Evolutionary conservation across 345 rosid genomes (phyloP).

Genomic region (Citrus inodora): DNA sequence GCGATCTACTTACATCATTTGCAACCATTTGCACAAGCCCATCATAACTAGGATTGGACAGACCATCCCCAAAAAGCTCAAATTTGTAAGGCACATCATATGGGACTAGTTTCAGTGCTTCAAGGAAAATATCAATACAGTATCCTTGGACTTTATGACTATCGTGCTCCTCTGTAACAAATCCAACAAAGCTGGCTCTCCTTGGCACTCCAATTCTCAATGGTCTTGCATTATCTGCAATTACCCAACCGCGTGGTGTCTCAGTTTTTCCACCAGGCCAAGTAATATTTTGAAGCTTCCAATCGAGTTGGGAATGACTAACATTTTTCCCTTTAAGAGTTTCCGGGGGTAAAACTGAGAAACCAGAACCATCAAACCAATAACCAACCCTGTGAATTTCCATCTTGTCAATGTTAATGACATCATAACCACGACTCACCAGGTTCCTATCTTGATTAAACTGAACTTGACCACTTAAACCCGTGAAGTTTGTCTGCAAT

Average conservation of each 20-base stretch:
- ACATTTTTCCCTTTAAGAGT: conserved; percentile 20
- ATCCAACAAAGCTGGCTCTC: conserved; percentile 71
- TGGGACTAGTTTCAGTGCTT: conserved; percentile 64
- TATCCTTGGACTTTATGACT: conserved; percentile 58
- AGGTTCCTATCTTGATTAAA: conserved; percentile 51
- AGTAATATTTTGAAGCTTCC: conserved; percentile 49
- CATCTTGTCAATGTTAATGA: conserved; percentile 53
- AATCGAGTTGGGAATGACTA: conserved; percentile 28
- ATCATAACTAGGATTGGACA: conserved; percentile 57
- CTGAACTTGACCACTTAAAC: conserved; percentile 63
- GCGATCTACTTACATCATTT: conserved; percentile 50
- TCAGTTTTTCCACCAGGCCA: conserved; percentile 80
- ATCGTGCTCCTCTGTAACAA: conserved; percentile 48
- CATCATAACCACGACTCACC: conserved; percentile 56
- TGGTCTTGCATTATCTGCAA: conserved; percentile 58
- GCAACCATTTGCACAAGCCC: conserved; percentile 51
- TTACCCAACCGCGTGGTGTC: conserved; percentile 84
- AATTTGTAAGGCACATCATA: conserved; percentile 69
- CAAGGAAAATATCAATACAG: conserved; percentile 72
- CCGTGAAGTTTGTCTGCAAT: conserved; percentile 64
- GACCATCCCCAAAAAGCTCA: conserved; percentile 65
- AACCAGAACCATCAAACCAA: conserved; percentile 56
- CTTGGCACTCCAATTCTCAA: conserved; percentile 77
- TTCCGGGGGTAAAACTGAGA: conserved; percentile 54
- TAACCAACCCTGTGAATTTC: conserved; percentile 56